Evolutionary conservation across 257 asterid genomes (phyloP).

Genomic region (Lycium ferocissimum): DNA sequence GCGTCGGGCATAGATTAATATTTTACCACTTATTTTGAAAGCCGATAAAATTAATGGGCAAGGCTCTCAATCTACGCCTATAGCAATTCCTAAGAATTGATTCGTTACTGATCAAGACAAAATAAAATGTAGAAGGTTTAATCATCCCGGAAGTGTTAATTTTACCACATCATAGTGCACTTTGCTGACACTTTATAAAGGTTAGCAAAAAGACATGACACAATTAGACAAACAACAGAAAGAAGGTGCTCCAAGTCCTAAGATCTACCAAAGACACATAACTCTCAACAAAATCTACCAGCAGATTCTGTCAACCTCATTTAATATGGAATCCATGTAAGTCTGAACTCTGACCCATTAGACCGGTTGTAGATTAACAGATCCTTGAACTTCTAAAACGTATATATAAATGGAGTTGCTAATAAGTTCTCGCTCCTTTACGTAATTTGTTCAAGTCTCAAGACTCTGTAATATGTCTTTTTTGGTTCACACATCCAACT

Average conservation of each 20-base stretch:
- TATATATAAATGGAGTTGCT: no score
- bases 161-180: neutral
- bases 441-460: no score
- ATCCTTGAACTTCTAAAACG: no score
- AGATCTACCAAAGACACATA: neutral
- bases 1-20: neutral
- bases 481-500: no score
- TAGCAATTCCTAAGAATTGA: no score
- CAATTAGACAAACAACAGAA: neutral
- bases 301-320: neutral
- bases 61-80: neutral
- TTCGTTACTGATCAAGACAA: neutral
- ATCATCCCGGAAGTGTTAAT: neutral
- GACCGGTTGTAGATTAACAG: no score
- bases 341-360: no score
- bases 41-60: neutral
- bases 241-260: neutral
- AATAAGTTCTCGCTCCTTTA: no score
- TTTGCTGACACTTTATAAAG: neutral
- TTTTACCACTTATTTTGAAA: neutral
- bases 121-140: neutral
- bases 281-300: neutral
- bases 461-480: no score
- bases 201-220: neutral
- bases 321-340: no score